Evolutionary conservation across 257 asterid genomes (phyloP), one percentile per base, ranked within the genome.

Genomic region (Linderniella brevidens): DNA sequence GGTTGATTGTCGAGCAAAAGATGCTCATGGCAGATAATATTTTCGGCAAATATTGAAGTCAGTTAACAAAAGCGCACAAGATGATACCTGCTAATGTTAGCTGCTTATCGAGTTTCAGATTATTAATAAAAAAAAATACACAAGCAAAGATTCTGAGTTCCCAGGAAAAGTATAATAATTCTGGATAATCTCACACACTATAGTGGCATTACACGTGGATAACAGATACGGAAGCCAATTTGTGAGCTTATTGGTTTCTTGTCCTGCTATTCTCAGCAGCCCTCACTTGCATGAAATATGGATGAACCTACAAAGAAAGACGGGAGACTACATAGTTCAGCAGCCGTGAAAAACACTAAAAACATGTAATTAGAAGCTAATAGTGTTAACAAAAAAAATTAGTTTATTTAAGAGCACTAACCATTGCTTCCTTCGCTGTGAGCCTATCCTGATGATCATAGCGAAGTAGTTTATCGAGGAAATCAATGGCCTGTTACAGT

Each of bases 361-460:
- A 1, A 9, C 13, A 11, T 13, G 15, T 3, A 39, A 10, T 13
- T 13, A 39, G 9, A 13, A 39, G 3, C 13, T 39, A 39, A 9
- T 1, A 10, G 43, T 13, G 3, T 10, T 10, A 37, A 37, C 13
- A 9, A 11, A 39, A 49, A 35, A 55, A 65, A 19, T 13, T 19
- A 50, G 32, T 13, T 41, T 40, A 20, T 3, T 25, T 51, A 37
- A 37, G 43, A 41, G 40, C 48, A 17, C 37, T 43, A 74, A 82
- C 96, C 94, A 86, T 82, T 55, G 94, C 96, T 62, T 90, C 98
- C 64, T 54, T 81, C 56, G 98, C 94, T 3, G 96, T 81, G 44
- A 90, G 81, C 75, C 98, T 71, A 61, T 76, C 86, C 62, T 84
- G 96, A 70, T 90, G 98, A 63, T 90, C 93, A 49, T 81, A 90